Base-by-base conservation (phyloP, 169 alveolate species). In the Plasmodium coatneyi region DNA sequence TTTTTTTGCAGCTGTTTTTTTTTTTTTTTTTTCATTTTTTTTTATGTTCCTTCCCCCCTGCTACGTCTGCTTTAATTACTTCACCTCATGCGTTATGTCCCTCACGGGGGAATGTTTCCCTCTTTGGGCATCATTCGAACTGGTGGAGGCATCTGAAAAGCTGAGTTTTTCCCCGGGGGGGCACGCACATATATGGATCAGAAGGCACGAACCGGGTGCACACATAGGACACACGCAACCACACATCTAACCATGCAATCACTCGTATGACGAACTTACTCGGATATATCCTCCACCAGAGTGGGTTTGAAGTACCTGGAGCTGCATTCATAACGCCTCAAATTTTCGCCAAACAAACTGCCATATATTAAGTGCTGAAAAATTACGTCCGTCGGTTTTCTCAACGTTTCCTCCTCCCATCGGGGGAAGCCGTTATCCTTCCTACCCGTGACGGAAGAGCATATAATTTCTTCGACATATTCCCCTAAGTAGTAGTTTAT, bases 61-160 rank as follows among this genome's bases (percentile, higher is more conserved):
- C 39, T 34, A 25, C 32, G 34, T 7, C 71, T 54, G 9, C 41
- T 83, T 12, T 10, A 39, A 46, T 25, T 14, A 12, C 14, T 71
- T 84, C 25, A 32, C 41, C 52, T 25, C 56, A 39, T 87, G 79
- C 28, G 93, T 87, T 76, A 87, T 87, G 52, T 87, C 93, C 70
- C 71, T 78, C 36, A 87, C 41, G 52, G 43, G 41, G 3, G 6
- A 5, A 4, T 79, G 60, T 49, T 19, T 60, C 56, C 43, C 52
- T 28, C 46, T 14, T 22, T 66, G 43, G 7, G 10, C 34, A 14
- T 22, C 34, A 78, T 78, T 54, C 72, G 93, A 87, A 54, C 82
- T 56, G 5, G 28, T 56, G 2, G 93, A 87, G 9, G 54, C 30
- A 79, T 87, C 93, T 56, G 87, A 76, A 66, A 41, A 78, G 34